Base-by-base conservation (phyloP, 1,284 basidiomycete genomes). In the Tranzscheliella williamsii region DNA sequence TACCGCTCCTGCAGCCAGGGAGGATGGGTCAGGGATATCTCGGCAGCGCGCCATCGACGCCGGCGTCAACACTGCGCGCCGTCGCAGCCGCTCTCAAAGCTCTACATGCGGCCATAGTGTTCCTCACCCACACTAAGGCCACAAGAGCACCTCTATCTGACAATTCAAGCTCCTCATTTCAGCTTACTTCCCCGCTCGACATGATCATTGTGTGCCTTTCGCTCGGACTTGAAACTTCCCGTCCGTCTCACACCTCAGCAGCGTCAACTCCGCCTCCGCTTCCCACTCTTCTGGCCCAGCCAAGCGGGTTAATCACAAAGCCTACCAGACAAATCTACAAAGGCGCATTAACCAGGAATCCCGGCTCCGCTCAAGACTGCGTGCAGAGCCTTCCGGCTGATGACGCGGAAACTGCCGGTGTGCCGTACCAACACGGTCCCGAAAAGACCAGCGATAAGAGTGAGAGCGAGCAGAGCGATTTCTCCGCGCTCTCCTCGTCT, bases 361-460 rank as follows among this genome's bases (percentile, higher is more conserved):
- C n/a, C n/a, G n/a, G n/a, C n/a, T n/a, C n/a, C n/a, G n/a, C n/a
- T n/a, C n/a, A n/a, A n/a, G n/a, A n/a, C n/a, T n/a, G n/a, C n/a
- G n/a, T n/a, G n/a, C n/a, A n/a, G n/a, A n/a, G n/a, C n/a, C n/a
- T n/a, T n/a, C n/a, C n/a, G n/a, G n/a, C n/a, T n/a, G n/a, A n/a
- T n/a, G n/a, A n/a, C n/a, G n/a, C n/a, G n/a, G n/a, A n/a, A n/a
- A n/a, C n/a, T n/a, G n/a, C n/a, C n/a, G n/a, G n/a, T n/a, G n/a
- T n/a, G n/a, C n/a, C n/a, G n/a, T n/a, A n/a, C n/a, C n/a, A n/a
- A n/a, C n/a, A n/a, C n/a, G n/a, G n/a, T n/a, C n/a, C n/a, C n/a
- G n/a, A n/a, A n/a, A n/a, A n/a, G n/a, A n/a, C n/a, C n/a, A 60
- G 56, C 42, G 50, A 60, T 27, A 48, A 60, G 12, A 61, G 57